Percentiles rank a stretch among this genome's conserved stretches.
These are phyloP conservation scores for Fusarium veterinarium DNA, from an alignment of 2,329 filamentous ascomycete genomes.

Conservation along the genomic window DNA sequence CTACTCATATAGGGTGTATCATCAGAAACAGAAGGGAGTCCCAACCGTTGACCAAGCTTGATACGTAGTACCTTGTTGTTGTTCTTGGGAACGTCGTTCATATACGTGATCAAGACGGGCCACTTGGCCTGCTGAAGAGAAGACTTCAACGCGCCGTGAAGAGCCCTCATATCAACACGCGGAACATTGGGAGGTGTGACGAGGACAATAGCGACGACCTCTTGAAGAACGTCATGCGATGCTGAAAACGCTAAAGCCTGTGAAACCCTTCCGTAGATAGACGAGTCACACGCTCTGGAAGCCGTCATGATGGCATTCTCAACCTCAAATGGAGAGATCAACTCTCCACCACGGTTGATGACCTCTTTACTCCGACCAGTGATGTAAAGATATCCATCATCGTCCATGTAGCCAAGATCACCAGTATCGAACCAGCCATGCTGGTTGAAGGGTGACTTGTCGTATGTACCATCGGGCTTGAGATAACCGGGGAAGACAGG, in stretches of 20 bases:
- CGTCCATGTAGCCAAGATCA: conserved; percentile 8
- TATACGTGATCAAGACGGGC: conserved; percentile 4
- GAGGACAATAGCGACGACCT: not conserved
- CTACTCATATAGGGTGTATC: not conserved
- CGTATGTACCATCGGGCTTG: not conserved
- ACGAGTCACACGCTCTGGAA: not conserved
- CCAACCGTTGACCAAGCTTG: not conserved
- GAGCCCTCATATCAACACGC: not conserved
- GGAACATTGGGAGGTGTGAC: not conserved
- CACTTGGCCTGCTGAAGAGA: conserved; percentile 9
- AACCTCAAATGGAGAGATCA: conserved; percentile 5
- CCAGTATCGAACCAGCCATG: conserved; percentile 5
- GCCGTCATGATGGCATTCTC: conserved; percentile 21
- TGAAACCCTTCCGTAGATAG: not conserved
- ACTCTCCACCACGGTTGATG: conserved; percentile 2
- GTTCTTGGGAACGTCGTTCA: conserved; percentile 12
- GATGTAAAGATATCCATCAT: conserved; percentile 11
- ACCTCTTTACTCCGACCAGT: conserved; percentile 16
- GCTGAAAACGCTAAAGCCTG: not conserved
- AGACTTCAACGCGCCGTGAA: not conserved
- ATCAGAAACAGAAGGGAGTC: not conserved
- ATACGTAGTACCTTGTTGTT: conserved; percentile 14
- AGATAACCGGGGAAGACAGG: conserved; percentile 8
- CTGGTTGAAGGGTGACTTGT: not conserved
- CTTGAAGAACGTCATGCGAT: conserved; percentile 6